Evolutionary conservation across 2,329 filamentous ascomycete genomes (phyloP).

Genomic region (Trichoderma guizhouense): DNA sequence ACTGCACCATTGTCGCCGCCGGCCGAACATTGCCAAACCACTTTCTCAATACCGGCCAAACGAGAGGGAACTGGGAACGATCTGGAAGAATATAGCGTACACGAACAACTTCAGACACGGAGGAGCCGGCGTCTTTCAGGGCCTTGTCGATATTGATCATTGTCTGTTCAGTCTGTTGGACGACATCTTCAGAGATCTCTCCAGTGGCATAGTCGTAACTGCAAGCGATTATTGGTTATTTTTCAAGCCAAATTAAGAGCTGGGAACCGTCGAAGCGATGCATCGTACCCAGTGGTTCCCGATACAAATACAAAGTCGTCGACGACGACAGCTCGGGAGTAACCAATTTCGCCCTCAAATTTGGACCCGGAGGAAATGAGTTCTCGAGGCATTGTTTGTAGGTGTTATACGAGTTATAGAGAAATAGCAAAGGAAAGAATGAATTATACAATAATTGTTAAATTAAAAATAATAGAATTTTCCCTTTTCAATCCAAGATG

Average conservation of each 20-base stretch:
- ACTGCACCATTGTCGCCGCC: conserved; percentile 53
- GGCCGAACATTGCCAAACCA: conserved; percentile 50
- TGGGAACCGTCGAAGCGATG: not conserved
- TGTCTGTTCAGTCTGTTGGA: conserved; percentile 48
- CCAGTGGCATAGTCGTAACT: conserved; percentile 52
- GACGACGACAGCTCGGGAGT: conserved; percentile 51
- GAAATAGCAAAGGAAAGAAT: too few species aligned
- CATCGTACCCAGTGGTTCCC: conserved; percentile 50
- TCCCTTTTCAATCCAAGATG: not conserved
- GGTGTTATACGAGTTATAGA: not conserved
- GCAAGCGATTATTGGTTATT: not conserved
- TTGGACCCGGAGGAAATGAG: conserved; percentile 49
- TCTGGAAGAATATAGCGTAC: conserved; percentile 52
- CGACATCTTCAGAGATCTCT: conserved; percentile 42
- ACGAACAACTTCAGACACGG: conserved; percentile 46
- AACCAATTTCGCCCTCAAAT: conserved; percentile 53
- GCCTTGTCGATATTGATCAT: conserved; percentile 46
- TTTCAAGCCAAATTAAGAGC: not conserved
- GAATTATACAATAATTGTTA: not conserved
- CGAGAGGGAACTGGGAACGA: conserved; percentile 44
- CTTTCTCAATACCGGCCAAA: conserved; percentile 48
- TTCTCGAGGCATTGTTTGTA: conserved; percentile 32
- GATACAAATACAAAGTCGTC: conserved; percentile 53
- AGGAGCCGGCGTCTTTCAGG: conserved; percentile 42
- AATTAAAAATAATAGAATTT: not conserved